These are phyloP conservation scores for Agrostemma githago DNA, from an alignment of 148 eudicot genomes.

Conservation along the genomic window DNA sequence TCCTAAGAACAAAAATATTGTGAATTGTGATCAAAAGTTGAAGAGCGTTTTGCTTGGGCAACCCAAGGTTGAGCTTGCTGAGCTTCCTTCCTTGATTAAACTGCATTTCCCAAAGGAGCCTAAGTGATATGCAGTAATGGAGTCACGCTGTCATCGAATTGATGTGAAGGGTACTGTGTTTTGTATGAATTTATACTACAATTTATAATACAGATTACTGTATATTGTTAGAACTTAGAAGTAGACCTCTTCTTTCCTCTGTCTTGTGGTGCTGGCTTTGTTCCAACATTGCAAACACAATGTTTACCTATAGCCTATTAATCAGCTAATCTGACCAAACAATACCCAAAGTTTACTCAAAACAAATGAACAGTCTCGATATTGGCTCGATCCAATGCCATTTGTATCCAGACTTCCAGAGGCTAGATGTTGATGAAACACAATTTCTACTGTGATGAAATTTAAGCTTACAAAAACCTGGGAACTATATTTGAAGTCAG, in stretches of 20 bases:
- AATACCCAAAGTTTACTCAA: no score
- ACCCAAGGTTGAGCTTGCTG: constrained; percentile 61
- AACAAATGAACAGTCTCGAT: no score
- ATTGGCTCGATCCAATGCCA: no score
- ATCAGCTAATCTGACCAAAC: no score
- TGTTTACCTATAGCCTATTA: no score
- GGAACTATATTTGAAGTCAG: no score
- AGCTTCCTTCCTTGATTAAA: constrained; percentile 84
- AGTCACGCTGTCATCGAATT: constrained; percentile 24
- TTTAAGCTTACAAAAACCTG: no score
- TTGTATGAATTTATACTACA: background rate
- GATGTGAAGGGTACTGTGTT: background rate
- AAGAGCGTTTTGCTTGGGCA: constrained; percentile 82
- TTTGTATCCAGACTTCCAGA: no score
- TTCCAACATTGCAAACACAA: no score
- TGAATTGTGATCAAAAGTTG: constrained; percentile 84
- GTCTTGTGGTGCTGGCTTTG: background rate
- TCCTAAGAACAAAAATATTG: constrained; percentile 60
- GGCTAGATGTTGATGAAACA: no score
- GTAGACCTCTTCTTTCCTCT: background rate
- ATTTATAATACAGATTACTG: background rate
- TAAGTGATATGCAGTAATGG: constrained; percentile 38
- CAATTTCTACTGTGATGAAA: no score
- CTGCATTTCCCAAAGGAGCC: constrained; percentile 76
- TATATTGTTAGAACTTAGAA: no score